These are phyloP conservation scores for Aspergillus tanneri DNA, from an alignment of 2,329 filamentous ascomycete species.

Conservation along the genomic window DNA sequence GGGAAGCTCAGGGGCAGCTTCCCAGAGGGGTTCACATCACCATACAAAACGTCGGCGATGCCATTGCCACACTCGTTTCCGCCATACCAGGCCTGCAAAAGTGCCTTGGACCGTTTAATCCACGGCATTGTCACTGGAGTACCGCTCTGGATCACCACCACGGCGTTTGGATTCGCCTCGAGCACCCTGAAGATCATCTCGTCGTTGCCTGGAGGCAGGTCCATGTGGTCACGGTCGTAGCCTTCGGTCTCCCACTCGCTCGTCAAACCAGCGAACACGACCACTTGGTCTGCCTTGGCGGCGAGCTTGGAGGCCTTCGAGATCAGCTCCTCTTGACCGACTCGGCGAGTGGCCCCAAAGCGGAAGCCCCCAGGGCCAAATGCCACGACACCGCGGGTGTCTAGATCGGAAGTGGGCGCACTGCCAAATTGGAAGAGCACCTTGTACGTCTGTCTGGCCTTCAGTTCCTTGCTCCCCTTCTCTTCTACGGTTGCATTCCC, in stretches of 20 bases:
- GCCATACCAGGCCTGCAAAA: slow-evolving; percentile 80
- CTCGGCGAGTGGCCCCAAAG: slow-evolving; percentile 60
- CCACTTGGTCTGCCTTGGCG: slow-evolving; percentile 69
- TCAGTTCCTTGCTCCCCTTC: slow-evolving; percentile 57
- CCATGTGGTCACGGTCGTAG: slow-evolving; percentile 58
- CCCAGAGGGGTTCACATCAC: slow-evolving; percentile 69
- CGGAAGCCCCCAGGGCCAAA: slow-evolving; percentile 62
- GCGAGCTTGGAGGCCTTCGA: slow-evolving; percentile 67
- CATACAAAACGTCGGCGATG: slow-evolving; percentile 75
- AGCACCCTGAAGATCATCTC: slow-evolving; percentile 64
- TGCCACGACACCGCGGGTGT: slow-evolving; percentile 48
- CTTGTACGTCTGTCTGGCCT: slow-evolving; percentile 60
- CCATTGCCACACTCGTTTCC: slow-evolving; percentile 84
- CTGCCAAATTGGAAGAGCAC: slow-evolving; percentile 61
- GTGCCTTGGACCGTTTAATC: slow-evolving; percentile 49
- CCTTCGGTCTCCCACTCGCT: slow-evolving; percentile 80
- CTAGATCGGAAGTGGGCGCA: slow-evolving; percentile 58
- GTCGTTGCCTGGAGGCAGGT: slow-evolving; percentile 56
- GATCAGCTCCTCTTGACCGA: slow-evolving; percentile 61
- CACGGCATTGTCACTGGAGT: slow-evolving; percentile 61
- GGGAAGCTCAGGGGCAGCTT: slow-evolving; percentile 76
- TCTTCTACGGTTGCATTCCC: slow-evolving; percentile 65
- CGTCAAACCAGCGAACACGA: slow-evolving; percentile 76
- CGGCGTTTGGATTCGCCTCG: slow-evolving; percentile 65
- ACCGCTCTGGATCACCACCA: slow-evolving; percentile 74